Base-by-base conservation (phyloP, 495 filamentous ascomycete species). In the Xanthoparmelia taractica region DNA sequence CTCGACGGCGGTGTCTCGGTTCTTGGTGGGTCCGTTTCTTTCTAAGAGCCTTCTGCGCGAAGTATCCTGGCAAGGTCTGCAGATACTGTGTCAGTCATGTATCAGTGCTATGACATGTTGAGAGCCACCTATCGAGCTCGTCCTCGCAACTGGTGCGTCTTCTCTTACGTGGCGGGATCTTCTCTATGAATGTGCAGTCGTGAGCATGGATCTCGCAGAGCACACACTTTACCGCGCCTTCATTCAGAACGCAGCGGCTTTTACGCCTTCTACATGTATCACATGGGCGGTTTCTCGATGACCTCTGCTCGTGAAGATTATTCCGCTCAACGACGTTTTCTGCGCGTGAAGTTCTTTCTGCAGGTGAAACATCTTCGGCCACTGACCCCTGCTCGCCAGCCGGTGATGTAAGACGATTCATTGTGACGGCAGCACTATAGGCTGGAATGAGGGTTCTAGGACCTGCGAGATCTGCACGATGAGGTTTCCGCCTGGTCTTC, bases 191-290 rank as follows among this genome's bases (percentile, higher is more conserved):
- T 10, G 85, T 86, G 70, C 85, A 88, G 34, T 83, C 81, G 69
- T 81, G 79, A 50, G 79, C 80, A 67, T 79, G 82, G 71, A 81
- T 79, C 71, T 84, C 80, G 71, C 85, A 88, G 40, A 84, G 77
- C 62, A 85, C 77, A 72, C 85, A 88, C 69, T 76, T 79, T 34
- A 81, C 80, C 41, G 84, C 81, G 33, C 85, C 85, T 52, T 85
- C 84, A 67, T 87, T 82, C 70, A 91, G 83, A 63, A 90, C 86
- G 73, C 89, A 93, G 69, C 87, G 84, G 57, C 81, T 84, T 72
- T 88, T 87, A 60, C 87, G 77, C 71, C 79, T 78, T 61, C 85
- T 77, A 71, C 89, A 93, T 37, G 84, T 80, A 72, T 86, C 84
- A 73, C 78, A 81, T 10, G 76, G 76, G 29, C 76, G 68, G 38